Evolutionary conservation across 345 rosid genomes (phyloP).

Genomic region (Garcia nutans): DNA sequence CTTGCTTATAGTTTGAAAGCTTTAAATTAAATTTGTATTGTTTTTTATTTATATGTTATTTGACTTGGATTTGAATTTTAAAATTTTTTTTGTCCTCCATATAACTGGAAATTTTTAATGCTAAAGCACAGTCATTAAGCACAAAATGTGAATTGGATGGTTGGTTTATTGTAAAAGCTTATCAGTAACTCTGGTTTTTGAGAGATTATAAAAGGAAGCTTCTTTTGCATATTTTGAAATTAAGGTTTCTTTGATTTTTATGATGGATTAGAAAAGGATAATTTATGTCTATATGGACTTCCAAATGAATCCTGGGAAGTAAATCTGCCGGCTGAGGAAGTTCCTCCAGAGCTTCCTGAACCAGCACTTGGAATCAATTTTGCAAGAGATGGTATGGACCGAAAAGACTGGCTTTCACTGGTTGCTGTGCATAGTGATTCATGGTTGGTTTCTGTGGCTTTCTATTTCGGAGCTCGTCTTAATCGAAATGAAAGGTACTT

Average conservation of each 20-base stretch:
- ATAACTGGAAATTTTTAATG: not conserved
- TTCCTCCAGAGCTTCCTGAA: conserved; percentile 96
- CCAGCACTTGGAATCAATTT: conserved; percentile 96
- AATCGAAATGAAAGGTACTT: conserved; percentile 80
- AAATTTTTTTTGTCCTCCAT: not conserved
- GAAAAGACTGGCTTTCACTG: conserved; percentile 90
- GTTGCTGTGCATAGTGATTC: conserved; percentile 97
- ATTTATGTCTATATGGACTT: conserved; percentile 89
- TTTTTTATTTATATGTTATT: not conserved
- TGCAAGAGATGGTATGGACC: conserved; percentile 94
- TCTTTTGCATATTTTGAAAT: not conserved
- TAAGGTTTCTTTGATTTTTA: not conserved
- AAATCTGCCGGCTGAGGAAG: conserved; percentile 91
- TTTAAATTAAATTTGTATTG: not conserved
- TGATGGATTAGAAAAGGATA: conserved; percentile 68
- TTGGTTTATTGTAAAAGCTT: conserved; percentile 2
- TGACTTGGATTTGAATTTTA: not conserved
- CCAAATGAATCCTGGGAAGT: conserved; percentile 96
- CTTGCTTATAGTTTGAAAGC: not conserved
- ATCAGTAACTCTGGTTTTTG: not conserved
- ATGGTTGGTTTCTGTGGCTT: conserved; percentile 96
- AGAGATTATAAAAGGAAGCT: not conserved
- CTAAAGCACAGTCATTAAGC: not conserved
- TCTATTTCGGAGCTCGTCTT: conserved; percentile 93
- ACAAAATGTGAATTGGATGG: not conserved